phyloP scores from a whole-genome alignment of 352 stramenopile genomes.

The Globisporangium cylindrosporum region DNA sequence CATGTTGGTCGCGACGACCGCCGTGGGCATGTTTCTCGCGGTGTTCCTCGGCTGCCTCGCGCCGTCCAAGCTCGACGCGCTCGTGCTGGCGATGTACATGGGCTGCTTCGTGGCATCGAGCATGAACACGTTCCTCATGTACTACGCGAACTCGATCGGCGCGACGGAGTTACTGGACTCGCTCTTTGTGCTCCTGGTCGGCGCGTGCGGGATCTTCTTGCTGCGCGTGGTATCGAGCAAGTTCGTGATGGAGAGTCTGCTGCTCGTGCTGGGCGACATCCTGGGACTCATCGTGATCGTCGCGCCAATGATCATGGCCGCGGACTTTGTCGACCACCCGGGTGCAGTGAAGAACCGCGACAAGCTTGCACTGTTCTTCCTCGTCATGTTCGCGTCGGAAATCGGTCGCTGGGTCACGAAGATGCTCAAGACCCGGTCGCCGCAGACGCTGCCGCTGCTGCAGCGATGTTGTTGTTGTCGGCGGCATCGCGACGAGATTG shows the following conservation, averaged over 20 bases:
- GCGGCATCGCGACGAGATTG: conserved; percentile 24
- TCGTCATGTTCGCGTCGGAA: conserved; percentile 44
- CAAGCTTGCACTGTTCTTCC: conserved; percentile 46
- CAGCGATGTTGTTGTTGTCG: conserved; percentile 23
- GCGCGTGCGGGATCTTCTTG: conserved; percentile 34
- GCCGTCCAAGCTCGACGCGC: conserved; percentile 29
- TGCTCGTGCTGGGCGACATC: conserved; percentile 39
- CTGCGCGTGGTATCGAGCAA: conserved; percentile 53
- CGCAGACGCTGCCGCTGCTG: conserved; percentile 17
- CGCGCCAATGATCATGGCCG: conserved; percentile 37
- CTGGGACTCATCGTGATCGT: conserved; percentile 30
- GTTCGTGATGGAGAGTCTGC: conserved; percentile 41
- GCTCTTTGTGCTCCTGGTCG: conserved; percentile 45
- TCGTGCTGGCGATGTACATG: conserved; percentile 45
- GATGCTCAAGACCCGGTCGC: background rate
- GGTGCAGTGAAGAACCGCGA: conserved; percentile 30
- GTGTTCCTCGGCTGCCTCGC: conserved; percentile 37
- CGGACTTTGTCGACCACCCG: conserved; percentile 38
- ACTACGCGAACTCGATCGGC: conserved; percentile 30
- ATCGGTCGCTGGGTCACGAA: conserved; percentile 21
- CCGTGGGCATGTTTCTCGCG: conserved; percentile 27
- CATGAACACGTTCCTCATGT: conserved; percentile 52
- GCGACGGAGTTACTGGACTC: conserved; percentile 36
- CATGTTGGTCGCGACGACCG: conserved; percentile 35
- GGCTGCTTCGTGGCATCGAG: conserved; percentile 40